A percentile compares a stretch with the other conserved stretches of the same genome.
Evolutionary conservation across 306 rosid species (phyloP).

Genomic region (Hippophae gyantsensis): DNA sequence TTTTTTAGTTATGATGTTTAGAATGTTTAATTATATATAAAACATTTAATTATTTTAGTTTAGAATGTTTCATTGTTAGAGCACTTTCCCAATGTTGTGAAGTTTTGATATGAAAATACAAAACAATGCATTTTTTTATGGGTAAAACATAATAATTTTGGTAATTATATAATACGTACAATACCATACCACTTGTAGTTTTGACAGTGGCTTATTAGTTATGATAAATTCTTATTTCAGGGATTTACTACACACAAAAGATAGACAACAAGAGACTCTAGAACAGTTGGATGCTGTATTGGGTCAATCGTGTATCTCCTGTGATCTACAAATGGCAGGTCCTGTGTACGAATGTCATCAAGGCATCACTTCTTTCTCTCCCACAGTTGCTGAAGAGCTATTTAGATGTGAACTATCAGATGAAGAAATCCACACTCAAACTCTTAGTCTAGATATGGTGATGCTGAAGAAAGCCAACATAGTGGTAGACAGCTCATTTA

Average conservation of each 20-base stretch:
- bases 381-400: constrained; percentile 44
- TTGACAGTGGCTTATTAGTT: constrained; percentile 1
- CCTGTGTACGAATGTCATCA: constrained; percentile 49
- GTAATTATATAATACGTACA: neutral
- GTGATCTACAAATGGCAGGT: constrained; percentile 59
- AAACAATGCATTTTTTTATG: neutral
- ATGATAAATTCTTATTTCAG: constrained; percentile 28
- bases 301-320: constrained; percentile 48
- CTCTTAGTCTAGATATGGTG: constrained; percentile 52
- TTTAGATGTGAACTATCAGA: constrained; percentile 42
- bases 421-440: constrained; percentile 40
- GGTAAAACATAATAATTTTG: too few relatives aligned
- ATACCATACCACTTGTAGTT: constrained; percentile 8
- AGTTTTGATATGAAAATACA: neutral
- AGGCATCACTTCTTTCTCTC: constrained; percentile 42
- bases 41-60: too few relatives aligned
- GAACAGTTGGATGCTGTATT: constrained; percentile 39
- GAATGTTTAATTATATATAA: too few relatives aligned
- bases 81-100: neutral
- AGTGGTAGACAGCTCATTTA: constrained; percentile 51
- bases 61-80: neutral
- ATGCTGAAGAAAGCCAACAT: constrained; percentile 47
- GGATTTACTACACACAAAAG: constrained; percentile 56
- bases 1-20: too few relatives aligned
- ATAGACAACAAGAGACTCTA: constrained; percentile 47